These are phyloP conservation scores for Chrysoporthe austroafricana DNA, from an alignment of 2,329 filamentous ascomycete genomes.

Conservation along the genomic window DNA sequence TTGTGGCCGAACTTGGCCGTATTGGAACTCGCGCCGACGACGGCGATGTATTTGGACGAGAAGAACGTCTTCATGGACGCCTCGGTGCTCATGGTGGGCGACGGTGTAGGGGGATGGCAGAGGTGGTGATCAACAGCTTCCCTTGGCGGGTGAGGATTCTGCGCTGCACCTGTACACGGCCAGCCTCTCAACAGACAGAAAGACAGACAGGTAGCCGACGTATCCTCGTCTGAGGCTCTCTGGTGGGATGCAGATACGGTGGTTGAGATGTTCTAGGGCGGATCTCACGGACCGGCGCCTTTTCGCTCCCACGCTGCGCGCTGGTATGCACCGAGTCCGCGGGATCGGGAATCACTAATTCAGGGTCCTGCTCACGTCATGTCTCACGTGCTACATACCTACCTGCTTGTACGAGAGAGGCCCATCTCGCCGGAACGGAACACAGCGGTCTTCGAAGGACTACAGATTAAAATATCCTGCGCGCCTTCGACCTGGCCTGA, in stretches of 20 bases:
- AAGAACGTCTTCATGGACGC: slow-evolving; percentile 79
- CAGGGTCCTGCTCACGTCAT: slow-evolving; percentile 18
- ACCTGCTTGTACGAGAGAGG: neutral
- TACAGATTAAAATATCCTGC: too few relatives aligned
- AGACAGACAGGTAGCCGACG: neutral
- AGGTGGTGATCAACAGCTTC: neutral
- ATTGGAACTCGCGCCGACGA: slow-evolving; percentile 88
- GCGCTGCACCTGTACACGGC: too few relatives aligned
- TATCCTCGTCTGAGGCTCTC: neutral
- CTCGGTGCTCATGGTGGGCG: slow-evolving; percentile 63
- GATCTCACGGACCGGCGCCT: too few relatives aligned
- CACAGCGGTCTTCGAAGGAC: neutral
- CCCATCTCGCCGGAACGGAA: slow-evolving; percentile 6
- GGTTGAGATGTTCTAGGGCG: neutral
- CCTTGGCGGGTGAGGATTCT: too few relatives aligned
- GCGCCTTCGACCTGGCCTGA: too few relatives aligned
- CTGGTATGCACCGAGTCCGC: neutral
- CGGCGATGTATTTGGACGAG: slow-evolving; percentile 77
- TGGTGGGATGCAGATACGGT: neutral
- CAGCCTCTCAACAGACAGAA: too few relatives aligned
- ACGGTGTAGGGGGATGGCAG: neutral
- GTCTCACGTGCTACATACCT: neutral
- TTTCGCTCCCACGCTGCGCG: neutral
- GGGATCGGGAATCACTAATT: slow-evolving; percentile 1
- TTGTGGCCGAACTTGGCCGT: slow-evolving; percentile 86